These are phyloP conservation scores for Asterochloris sp. DNA, from an alignment of 139 green algal species.

Conservation along the genomic window DNA sequence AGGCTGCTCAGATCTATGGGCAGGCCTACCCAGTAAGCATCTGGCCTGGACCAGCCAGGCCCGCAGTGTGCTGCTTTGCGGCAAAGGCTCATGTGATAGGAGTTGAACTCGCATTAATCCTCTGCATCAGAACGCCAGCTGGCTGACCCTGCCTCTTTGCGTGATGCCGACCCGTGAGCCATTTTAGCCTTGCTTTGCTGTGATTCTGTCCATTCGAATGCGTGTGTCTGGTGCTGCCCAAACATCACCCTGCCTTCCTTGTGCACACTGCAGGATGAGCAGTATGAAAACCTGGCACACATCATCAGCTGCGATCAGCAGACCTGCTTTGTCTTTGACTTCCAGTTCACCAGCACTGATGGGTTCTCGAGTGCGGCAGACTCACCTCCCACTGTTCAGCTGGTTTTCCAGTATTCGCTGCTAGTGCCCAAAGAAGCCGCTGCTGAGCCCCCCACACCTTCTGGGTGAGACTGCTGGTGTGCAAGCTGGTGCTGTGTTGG, in stretches of 20 bases:
- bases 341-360: constrained; percentile 42
- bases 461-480: no score
- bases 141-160: no score
- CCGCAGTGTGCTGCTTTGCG: no score
- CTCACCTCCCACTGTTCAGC: constrained; percentile 31
- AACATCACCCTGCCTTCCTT: not conserved
- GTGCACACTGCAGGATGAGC: constrained; percentile 19
- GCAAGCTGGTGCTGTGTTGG: no score
- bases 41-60: no score
- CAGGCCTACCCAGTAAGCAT: constrained; percentile 39
- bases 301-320: constrained; percentile 53
- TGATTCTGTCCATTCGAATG: no score
- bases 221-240: constrained; percentile 21
- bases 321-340: constrained; percentile 70
- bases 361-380: constrained; percentile 31
- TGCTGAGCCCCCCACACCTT: no score
- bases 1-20: constrained; percentile 59
- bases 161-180: no score
- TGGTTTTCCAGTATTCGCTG: constrained; percentile 67
- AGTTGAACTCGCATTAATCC: no score
- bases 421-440: constrained; percentile 21
- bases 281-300: constrained; percentile 76
- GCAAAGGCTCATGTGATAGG: no score
- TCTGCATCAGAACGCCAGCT: no score
- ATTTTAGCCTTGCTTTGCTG: no score